These are phyloP conservation scores for Euphorbia lathyris DNA, from an alignment of 345 rosid genomes.

Conservation along the genomic window DNA sequence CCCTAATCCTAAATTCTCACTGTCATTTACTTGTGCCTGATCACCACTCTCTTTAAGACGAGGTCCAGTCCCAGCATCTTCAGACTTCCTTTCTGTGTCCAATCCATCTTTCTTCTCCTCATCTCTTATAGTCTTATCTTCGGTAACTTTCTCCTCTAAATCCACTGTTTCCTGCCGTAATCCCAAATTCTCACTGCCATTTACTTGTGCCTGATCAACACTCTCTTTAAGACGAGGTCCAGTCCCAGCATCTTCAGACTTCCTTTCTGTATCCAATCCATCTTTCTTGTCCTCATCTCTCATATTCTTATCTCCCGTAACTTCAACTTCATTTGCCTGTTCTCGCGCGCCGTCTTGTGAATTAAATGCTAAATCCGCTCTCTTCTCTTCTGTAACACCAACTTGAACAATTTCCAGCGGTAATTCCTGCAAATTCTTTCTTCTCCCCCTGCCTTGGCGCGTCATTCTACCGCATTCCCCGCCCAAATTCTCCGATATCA, in stretches of 20 bases:
- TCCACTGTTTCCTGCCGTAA: conserved; percentile 8
- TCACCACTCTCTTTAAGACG: conserved; percentile 6
- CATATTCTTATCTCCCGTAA: background rate
- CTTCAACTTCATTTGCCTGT: background rate
- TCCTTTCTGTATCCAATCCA: conserved; percentile 12
- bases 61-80: background rate
- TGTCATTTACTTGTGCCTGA: background rate
- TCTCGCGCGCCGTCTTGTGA: conserved; percentile 7
- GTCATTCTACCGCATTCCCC: conserved; percentile 25
- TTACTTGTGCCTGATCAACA: background rate
- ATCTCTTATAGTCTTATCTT: background rate
- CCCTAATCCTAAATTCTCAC: background rate
- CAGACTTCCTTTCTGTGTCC: conserved; percentile 8
- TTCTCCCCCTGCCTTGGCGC: conserved; percentile 10
- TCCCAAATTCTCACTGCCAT: background rate
- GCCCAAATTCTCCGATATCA: conserved; percentile 12
- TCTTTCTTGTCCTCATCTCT: conserved; percentile 2
- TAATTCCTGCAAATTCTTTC: conserved; percentile 24
- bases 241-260: background rate
- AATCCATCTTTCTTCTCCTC: background rate
- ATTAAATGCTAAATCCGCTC: background rate
- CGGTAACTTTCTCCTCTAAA: conserved; percentile 32
- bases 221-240: conserved; percentile 3
- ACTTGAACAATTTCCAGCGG: background rate
- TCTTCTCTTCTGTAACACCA: background rate